Evolutionary conservation across 2,329 filamentous ascomycete genomes (phyloP), one percentile per base, ranked within the genome.

Genomic region (Cladosporium halotolerans): DNA sequence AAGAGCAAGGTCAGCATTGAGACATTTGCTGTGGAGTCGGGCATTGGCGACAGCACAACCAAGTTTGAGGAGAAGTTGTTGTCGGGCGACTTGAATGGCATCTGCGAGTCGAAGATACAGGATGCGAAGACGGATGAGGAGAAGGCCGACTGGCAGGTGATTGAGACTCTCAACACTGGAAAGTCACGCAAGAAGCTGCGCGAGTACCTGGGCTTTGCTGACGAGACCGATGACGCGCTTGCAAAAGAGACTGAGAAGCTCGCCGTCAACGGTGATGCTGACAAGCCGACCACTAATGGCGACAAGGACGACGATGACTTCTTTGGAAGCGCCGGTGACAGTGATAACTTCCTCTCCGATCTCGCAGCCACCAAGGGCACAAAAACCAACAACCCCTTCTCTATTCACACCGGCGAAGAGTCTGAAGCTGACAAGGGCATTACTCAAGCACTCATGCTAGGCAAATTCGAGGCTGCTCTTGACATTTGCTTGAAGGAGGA

Each of bases 101-200:
- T 99, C 56, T 96, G 91, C 67, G 84, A 91, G 65, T 79, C 84
- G 18, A 88, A 92, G 66, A 84, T 90, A 57, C 76, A 84, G 23
- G 76, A 83, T 57, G 86, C 91, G 14, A 84, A 83, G 65, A 88
- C 83, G 0, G 91, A 96, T 1, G 89, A 95, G 60, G 93, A 97
- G 68, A 96, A 90, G 76, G 87, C 88, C 3, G 92, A 97, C 70
- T 99, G 93, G 93, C 86, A 87, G 60, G 89, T 97, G 36, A 89
- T 99, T 69, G 85, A 93, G 70, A 93, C 90, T 2, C 73, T 99
- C 56, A 86, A 92, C 45, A 85, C 88, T 3, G 84, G 87, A 31
- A 91, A 92, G 64, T 87, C 90, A n/a, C 83, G 91, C 40, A 86
- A 86, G 68, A 85, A 88, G 67, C 85, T 99, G 54, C 81, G 93